Evolutionary conservation across 768 basidiomycete species (phyloP).

Genomic region (Mrakia blollopis): DNA sequence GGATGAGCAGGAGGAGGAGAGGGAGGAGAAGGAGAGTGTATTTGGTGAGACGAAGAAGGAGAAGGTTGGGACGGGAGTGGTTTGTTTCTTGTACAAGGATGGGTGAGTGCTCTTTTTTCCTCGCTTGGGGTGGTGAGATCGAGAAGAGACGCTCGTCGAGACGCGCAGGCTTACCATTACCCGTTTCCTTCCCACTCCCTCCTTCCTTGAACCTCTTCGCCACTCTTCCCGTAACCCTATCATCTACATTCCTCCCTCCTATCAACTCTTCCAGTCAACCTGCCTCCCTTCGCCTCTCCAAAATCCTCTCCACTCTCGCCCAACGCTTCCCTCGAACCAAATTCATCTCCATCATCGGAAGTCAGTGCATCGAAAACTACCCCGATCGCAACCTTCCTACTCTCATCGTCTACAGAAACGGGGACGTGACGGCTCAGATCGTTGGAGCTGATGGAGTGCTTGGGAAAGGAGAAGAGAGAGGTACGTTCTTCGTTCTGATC

Average conservation of each 20-base stretch:
- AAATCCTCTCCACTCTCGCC: constrained; percentile 67
- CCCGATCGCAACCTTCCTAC: constrained; percentile 88
- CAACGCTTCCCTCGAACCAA: constrained; percentile 83
- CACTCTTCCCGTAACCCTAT: not conserved
- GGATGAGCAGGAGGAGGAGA: constrained; percentile 42
- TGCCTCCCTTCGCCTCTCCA: constrained; percentile 68
- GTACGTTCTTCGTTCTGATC: constrained; percentile 46
- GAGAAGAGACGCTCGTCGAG: not conserved
- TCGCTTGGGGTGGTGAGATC: not conserved
- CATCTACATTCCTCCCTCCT: too few relatives aligned
- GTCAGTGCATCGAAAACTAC: constrained; percentile 93
- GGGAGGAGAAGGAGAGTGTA: constrained; percentile 35
- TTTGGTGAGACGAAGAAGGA: constrained; percentile 33
- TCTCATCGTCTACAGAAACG: constrained; percentile 84
- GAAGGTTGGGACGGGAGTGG: constrained; percentile 71
- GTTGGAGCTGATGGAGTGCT: constrained; percentile 57
- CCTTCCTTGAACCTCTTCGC: not conserved
- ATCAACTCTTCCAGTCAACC: constrained; percentile 43
- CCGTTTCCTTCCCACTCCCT: not conserved
- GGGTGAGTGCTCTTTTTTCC: constrained; percentile 57
- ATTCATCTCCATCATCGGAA: constrained; percentile 89
- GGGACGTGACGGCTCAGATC: constrained; percentile 82
- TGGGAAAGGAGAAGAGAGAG: constrained; percentile 62
- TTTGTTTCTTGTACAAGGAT: constrained; percentile 93
- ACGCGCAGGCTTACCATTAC: not conserved